A percentile compares a stretch with the other conserved stretches of the same genome.
These are phyloP conservation scores for Thalia dealbata DNA, from an alignment of 176 grass and related monocot genomes.

Conservation along the genomic window DNA sequence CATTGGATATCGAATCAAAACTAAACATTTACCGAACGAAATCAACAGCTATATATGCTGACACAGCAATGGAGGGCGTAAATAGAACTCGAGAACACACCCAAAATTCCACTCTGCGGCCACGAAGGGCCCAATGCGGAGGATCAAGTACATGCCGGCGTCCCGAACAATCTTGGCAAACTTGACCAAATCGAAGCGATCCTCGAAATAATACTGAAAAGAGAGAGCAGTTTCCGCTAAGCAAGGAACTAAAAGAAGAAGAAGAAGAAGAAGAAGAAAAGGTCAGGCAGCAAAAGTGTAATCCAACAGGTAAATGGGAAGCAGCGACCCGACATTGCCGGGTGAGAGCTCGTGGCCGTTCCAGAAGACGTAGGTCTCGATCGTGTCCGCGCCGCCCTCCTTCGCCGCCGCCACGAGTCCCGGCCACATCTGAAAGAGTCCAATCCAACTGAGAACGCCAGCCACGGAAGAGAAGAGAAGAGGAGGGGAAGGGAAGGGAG, in stretches of 20 bases:
- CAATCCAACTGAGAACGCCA: neutral
- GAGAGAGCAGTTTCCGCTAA: conserved; percentile 9
- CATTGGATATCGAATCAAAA: conserved; percentile 1
- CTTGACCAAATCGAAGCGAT: conserved; percentile 77
- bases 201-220: conserved; percentile 90
- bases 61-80: neutral
- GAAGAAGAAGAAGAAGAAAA: too few relatives aligned
- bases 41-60: neutral
- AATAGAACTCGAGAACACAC: conserved; percentile 18
- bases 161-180: conserved; percentile 58
- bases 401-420: conserved; percentile 70
- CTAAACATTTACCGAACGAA: neutral
- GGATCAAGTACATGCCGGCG: conserved; percentile 70
- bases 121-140: conserved; percentile 89
- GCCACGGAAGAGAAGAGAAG: neutral
- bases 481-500: neutral
- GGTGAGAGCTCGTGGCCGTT: conserved; percentile 86
- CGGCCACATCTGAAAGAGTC: conserved; percentile 83
- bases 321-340: conserved; percentile 41
- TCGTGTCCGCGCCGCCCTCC: conserved; percentile 64
- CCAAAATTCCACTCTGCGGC: conserved; percentile 94
- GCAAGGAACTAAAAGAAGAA: too few relatives aligned
- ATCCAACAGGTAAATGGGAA: neutral
- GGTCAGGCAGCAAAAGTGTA: too few relatives aligned
- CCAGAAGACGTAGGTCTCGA: conserved; percentile 99